Evolutionary conservation across 2,329 filamentous ascomycete genomes (phyloP), one percentile per base, ranked within the genome.

Genomic region (Coleophoma crateriformis): DNA sequence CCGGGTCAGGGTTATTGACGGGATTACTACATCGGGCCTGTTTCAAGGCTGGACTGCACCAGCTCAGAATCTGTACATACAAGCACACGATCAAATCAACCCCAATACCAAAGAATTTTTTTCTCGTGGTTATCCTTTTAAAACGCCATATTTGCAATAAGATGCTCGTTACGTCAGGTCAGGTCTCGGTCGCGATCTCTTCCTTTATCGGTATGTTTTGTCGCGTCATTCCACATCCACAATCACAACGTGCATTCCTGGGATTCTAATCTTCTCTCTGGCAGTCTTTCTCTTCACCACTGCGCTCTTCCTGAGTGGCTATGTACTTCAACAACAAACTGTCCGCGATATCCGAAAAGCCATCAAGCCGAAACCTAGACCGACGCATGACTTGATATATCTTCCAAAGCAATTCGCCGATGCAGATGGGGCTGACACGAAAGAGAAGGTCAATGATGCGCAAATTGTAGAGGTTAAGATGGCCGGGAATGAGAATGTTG

Each of bases 281-380:
- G 51, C n/a, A 85, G 87, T 96, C 51, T 72, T 88, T 55, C 66
- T 88, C 22, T 96, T 89, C 68, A 95, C 90, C 3, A 68, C 84
- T 35, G 80, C 90, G 4, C 82, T 96, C 22, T 96, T 96, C 67
- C 75, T 96, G 33, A 90, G 88, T 46, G 91, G 91, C 61, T 96
- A 95, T 67, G 79, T 84, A 3, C 78, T 96, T 47, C 91, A 96
- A 63, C 91, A 96, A 68, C 82, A 89, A 60, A 94, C 90, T 0
- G 81, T 96, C 4, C 80, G 79, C 54, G 85, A 85, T 59, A 77
- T 96, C 33, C 87, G 92, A 60, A 73, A 76, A 49, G 87, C 87
- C 15, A 85, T 96, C 60, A 61, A 61, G 49, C 63, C 63, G 5
- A 56, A 61, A 46, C 50, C 60, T 3, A 39, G 55, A 22, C 50